These are phyloP conservation scores for Cadophora sp. DNA, from an alignment of 2,329 filamentous ascomycete genomes.

Conservation along the genomic window DNA sequence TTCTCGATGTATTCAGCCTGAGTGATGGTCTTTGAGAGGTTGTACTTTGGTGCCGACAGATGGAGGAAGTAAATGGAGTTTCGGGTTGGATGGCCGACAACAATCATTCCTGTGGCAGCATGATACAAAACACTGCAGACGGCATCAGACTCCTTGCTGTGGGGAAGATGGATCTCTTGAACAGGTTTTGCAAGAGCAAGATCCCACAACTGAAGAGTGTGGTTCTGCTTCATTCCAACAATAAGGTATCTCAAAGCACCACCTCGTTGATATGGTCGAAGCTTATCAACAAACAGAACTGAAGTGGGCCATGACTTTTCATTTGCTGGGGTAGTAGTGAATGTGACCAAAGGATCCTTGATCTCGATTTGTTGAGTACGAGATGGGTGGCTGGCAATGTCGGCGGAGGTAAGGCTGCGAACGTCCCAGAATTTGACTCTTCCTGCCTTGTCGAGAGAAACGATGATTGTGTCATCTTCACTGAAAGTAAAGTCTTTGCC, in stretches of 20 bases:
- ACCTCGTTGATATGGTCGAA: conserved; percentile 88
- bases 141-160: conserved; percentile 95
- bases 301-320: conserved; percentile 98
- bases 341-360: conserved; percentile 83
- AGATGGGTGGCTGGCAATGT: conserved; percentile 32
- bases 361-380: conserved; percentile 65
- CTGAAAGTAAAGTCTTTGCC: conserved; percentile 99
- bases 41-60: conserved; percentile 92
- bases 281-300: conserved; percentile 94
- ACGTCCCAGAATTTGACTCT: conserved; percentile 99
- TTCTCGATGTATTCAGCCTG: conserved; percentile 89
- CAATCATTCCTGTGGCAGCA: conserved; percentile 87
- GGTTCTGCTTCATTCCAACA: conserved; percentile 98
- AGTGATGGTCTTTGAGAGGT: conserved; percentile 75
- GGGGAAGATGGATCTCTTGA: conserved; percentile 94
- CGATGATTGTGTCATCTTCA: conserved; percentile 92
- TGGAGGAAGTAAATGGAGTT: conserved; percentile 99
- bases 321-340: conserved; percentile 83
- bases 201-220: conserved; percentile 98
- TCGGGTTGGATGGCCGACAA: conserved; percentile 93
- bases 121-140: conserved; percentile 98
- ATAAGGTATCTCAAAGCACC: conserved; percentile 93
- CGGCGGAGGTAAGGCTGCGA: conserved; percentile 69
- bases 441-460: conserved; percentile 95
- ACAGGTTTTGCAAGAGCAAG: conserved; percentile 93